Base-by-base conservation (phyloP, 441 rosid species). In the Isatis lusitanica region DNA sequence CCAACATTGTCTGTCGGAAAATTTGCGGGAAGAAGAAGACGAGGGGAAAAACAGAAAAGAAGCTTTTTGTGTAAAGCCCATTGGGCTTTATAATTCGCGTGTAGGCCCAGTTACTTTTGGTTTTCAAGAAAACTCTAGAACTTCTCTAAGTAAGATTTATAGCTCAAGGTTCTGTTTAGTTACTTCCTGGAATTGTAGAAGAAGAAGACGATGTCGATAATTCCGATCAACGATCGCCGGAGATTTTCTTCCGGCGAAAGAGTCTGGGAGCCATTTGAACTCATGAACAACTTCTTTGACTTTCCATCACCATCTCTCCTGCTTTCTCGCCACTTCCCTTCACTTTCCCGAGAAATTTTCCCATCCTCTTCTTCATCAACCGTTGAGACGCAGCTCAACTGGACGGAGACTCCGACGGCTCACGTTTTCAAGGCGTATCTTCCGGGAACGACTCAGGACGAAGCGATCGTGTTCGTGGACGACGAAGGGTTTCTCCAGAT, bases 401-500 rank as follows among this genome's bases (percentile, higher is more conserved):
- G 87, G 88, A 74, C 53, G 28, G 88, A 86, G 47, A 86, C 86
- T 53, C 78, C 78, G 1, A 71, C 68, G 7, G 85, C 85, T 57
- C 88, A 86, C 52, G 79, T 86, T 40, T 83, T 80, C 72, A 85
- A 80, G 36, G 91, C 88, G 26, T 83, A 71, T 46, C 80, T 86
- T 76, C 81, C 85, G 0, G 83, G 82, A 26, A 38, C 58, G 13
- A 35, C 28, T 8, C 47, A 62, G 4, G 83, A 83, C 1, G 85
- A 82, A 58, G 83, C 85, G 66, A 59, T 86, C 11, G 89, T 86
- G 59, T 80, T 71, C 66, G 79, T 88, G 0, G 93, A 88, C 9
- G 87, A 86, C 0, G 84, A 78, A 38, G 79, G 82, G n/a, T 68
- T 56, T 71, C 90, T 88, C 35, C 87, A 88, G 73, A 82, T 88